phyloP scores from a whole-genome alignment of 2,329 filamentous ascomycete species.

The Samsoniella hepiali region DNA sequence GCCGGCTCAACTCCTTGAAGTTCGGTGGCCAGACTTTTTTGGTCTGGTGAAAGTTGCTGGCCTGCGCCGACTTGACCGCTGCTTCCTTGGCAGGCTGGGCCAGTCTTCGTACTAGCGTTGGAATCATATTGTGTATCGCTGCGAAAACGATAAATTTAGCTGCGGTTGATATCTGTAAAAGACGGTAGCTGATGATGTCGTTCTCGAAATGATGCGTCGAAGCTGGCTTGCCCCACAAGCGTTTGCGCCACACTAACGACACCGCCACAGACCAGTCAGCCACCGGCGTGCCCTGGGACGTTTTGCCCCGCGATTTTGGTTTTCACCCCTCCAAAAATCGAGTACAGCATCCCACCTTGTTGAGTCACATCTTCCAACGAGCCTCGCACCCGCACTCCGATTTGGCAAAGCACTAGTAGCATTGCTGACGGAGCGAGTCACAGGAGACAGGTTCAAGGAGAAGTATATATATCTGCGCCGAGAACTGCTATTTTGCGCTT shows the following conservation, averaged over 20 bases:
- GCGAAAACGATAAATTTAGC: background rate
- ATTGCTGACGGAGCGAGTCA: constrained; percentile 16
- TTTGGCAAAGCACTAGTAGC: constrained; percentile 1
- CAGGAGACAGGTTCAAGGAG: background rate
- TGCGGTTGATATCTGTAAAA: background rate
- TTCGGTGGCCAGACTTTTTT: constrained; percentile 78
- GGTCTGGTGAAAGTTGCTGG: constrained; percentile 58
- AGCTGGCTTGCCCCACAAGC: constrained; percentile 4
- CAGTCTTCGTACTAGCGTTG: constrained; percentile 34
- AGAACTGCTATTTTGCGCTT: background rate
- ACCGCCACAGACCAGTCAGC: constrained; percentile 16
- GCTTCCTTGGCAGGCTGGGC: constrained; percentile 31
- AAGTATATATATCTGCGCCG: background rate
- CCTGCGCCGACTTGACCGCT: constrained; percentile 29
- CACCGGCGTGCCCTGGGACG: constrained; percentile 13
- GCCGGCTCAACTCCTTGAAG: constrained; percentile 64
- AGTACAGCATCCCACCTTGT: constrained; percentile 7
- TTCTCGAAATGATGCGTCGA: background rate
- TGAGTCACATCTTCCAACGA: constrained; percentile 12
- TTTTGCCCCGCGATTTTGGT: constrained; percentile 20
- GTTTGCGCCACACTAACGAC: constrained; percentile 6
- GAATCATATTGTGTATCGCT: constrained; percentile 30
- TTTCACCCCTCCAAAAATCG: constrained; percentile 20
- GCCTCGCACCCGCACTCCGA: background rate
- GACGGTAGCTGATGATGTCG: constrained; percentile 2